Conservation (phyloP, 176 grass and related monocot genomes). For the Eragrostis curvula region DNA sequence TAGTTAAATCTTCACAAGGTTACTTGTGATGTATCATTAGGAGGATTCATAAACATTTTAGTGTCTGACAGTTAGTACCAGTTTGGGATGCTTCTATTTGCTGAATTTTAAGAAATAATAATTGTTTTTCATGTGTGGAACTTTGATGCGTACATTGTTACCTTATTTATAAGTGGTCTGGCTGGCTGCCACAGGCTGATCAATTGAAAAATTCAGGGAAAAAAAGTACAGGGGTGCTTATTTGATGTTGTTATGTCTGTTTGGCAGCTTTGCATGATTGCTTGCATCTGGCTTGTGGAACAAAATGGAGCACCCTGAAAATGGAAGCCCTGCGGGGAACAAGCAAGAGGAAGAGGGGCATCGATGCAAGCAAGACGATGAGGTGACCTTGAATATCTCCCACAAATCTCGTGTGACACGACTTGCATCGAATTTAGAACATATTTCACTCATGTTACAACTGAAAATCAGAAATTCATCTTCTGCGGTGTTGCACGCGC, state of each 20-base stretch:
- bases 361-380: conserved; percentile 46
- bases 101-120: not conserved
- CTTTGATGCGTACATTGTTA: not conserved
- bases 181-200: not conserved
- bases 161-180: not conserved
- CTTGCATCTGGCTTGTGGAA: conserved; percentile 12
- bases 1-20: not conserved
- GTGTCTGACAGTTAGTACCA: too few species aligned
- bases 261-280: conserved; percentile 22
- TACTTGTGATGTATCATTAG: not conserved
- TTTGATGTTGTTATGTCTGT: conserved; percentile 8
- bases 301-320: conserved; percentile 60
- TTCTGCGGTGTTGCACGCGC: too few species aligned
- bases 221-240: conserved; percentile 9
- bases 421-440: not conserved
- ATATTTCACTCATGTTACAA: conserved; percentile 7
- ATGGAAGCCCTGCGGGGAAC: conserved; percentile 29
- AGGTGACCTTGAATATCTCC: conserved; percentile 45
- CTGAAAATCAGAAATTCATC: conserved; percentile 2
- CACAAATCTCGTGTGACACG: conserved; percentile 6
- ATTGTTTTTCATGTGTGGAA: not conserved
- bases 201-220: not conserved
- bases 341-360: conserved; percentile 48
- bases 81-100: conserved; percentile 21
- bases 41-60: conserved; percentile 7